Conservation (phyloP, 306 rosid species). For the Vigna hirtella region DNA sequence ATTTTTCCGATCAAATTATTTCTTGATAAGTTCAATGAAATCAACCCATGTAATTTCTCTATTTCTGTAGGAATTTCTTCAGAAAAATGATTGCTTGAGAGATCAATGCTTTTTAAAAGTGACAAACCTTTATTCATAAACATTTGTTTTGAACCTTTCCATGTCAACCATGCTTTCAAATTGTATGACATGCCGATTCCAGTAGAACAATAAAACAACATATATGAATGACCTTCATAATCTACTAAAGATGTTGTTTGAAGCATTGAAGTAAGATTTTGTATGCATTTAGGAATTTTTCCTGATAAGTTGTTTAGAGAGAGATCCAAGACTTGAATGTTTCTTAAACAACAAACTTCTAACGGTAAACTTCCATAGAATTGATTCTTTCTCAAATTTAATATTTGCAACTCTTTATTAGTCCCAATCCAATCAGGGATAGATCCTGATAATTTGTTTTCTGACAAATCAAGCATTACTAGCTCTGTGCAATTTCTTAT, state of each 20-base stretch:
- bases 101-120: constrained; percentile 18
- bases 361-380: neutral
- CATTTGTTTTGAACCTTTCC: constrained; percentile 25
- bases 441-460: neutral
- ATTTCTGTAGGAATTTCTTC: constrained; percentile 14
- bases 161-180: neutral
- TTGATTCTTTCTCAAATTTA: no score
- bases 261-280: neutral
- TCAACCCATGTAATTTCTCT: neutral
- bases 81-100: constrained; percentile 33
- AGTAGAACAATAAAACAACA: no score
- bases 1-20: neutral
- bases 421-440: neutral
- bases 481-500: neutral
- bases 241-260: neutral
- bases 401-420: rapidly evolving
- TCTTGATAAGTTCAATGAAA: constrained; percentile 43
- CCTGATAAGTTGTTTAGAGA: neutral
- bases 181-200: no score
- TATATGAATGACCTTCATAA: neutral
- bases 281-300: neutral
- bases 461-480: neutral
- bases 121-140: neutral
- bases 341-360: neutral
- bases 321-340: neutral